These are phyloP conservation scores for Fusarium ambrosium DNA, from an alignment of 2,329 filamentous ascomycete genomes.

Conservation along the genomic window DNA sequence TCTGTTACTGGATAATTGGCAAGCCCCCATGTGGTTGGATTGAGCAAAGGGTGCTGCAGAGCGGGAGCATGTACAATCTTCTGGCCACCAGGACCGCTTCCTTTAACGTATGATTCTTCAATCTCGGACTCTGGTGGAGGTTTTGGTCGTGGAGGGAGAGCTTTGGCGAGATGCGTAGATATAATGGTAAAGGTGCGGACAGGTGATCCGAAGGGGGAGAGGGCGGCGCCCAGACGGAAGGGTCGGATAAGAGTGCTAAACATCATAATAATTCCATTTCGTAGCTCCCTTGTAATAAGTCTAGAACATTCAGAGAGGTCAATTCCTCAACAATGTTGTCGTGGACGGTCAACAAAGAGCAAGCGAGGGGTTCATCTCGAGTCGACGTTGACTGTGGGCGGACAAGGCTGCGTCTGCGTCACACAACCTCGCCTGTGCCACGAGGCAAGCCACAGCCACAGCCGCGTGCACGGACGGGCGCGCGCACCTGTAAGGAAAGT, in stretches of 20 bases:
- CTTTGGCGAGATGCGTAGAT: slow-evolving; percentile 59
- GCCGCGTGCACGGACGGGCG: background rate
- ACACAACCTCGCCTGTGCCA: slow-evolving; percentile 19
- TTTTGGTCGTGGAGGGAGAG: slow-evolving; percentile 79
- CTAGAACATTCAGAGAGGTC: background rate
- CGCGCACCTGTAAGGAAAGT: background rate
- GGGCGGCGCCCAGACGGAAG: slow-evolving; percentile 3
- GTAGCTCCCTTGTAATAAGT: fast-evolving
- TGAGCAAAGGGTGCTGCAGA: background rate
- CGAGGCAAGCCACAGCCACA: slow-evolving; percentile 31
- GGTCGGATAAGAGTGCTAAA: slow-evolving; percentile 21
- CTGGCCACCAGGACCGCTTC: slow-evolving; percentile 92
- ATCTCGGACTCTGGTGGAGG: slow-evolving; percentile 83
- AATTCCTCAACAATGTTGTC: background rate
- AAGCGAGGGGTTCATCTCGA: slow-evolving; percentile 9
- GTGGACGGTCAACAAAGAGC: background rate
- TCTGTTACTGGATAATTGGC: background rate
- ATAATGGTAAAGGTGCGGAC: slow-evolving; percentile 51
- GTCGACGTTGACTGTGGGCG: slow-evolving; percentile 15
- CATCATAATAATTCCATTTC: slow-evolving; percentile 20
- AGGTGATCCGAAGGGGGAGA: slow-evolving; percentile 6
- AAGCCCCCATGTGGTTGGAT: background rate
- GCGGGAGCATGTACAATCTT: slow-evolving; percentile 76
- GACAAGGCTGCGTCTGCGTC: slow-evolving; percentile 26
- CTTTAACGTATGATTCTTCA: slow-evolving; percentile 88